These are phyloP conservation scores for Gypsophila paniculata DNA, from an alignment of 179 eudicot genomes.

Conservation along the genomic window DNA sequence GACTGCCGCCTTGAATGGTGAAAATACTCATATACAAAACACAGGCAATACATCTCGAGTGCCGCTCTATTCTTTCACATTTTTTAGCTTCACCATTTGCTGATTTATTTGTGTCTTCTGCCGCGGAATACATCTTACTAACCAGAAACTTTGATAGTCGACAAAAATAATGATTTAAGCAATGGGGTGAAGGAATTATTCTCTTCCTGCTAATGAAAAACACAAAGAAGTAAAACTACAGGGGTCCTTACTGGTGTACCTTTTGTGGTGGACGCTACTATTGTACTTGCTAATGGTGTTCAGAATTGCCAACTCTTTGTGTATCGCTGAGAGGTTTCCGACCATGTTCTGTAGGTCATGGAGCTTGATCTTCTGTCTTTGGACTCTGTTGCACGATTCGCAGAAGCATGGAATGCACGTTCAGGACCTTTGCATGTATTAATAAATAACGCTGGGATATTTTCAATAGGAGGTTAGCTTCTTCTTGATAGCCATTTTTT, in stretches of 20 bases:
- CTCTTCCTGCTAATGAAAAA: no score
- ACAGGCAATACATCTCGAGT: neutral
- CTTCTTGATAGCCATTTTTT: slow-evolving; percentile 13
- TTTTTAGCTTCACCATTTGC: neutral
- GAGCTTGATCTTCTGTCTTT: slow-evolving; percentile 85
- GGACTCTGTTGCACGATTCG: slow-evolving; percentile 72
- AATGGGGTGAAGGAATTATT: neutral
- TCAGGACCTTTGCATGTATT: slow-evolving; percentile 71
- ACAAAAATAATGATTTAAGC: neutral
- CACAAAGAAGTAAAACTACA: no score
- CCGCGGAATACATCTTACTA: neutral
- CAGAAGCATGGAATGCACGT: slow-evolving; percentile 89
- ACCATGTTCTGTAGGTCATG: slow-evolving; percentile 81
- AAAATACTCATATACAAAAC: neutral
- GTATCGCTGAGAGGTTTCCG: no score
- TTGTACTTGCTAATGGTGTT: no score
- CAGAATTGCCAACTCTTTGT: no score
- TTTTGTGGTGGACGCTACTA: no score
- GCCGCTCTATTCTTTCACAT: neutral
- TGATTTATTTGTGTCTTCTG: neutral
- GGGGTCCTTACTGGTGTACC: no score
- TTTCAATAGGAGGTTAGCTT: slow-evolving; percentile 76
- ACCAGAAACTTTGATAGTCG: neutral
- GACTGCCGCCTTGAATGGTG: neutral
- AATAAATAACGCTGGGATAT: slow-evolving; percentile 93